Evolutionary conservation across 176 grass and related monocot genomes (phyloP).

Genomic region (Typha latifolia): DNA sequence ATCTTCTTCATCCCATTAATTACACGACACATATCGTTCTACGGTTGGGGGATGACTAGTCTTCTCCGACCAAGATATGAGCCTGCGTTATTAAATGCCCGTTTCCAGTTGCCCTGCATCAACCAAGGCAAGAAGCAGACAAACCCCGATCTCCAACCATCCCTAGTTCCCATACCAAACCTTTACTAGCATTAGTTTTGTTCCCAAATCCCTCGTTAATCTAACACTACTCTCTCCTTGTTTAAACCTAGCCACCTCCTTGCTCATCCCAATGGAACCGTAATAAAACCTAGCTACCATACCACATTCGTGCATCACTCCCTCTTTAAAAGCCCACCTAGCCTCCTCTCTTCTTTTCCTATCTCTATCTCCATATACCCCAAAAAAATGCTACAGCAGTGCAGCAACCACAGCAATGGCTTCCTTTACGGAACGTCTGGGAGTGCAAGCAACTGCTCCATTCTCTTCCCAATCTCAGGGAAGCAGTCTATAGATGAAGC

Average conservation of each 20-base stretch:
- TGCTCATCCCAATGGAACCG: too few species aligned
- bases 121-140: slow-evolving; percentile 18
- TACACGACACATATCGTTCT: slow-evolving; percentile 15
- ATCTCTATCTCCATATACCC: too few species aligned
- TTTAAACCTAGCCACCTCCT: too few species aligned
- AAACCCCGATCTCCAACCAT: slow-evolving; percentile 31
- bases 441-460: neutral
- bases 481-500: neutral
- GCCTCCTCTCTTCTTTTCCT: too few species aligned
- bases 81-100: too few species aligned
- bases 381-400: too few species aligned
- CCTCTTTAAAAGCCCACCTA: too few species aligned
- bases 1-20: neutral
- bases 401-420: too few species aligned
- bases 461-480: slow-evolving; percentile 7
- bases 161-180: slow-evolving; percentile 18
- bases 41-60: slow-evolving; percentile 15
- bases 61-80: slow-evolving; percentile 17
- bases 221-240: neutral
- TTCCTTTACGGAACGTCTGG: slow-evolving; percentile 5
- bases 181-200: neutral
- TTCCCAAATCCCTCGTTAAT: slow-evolving; percentile 4
- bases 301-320: too few species aligned
- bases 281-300: too few species aligned
- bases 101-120: too few species aligned